Percentiles rank a stretch among this genome's conserved stretches.
Conservation (phyloP, 192 early-diverging fungal genomes). For the Dimargaris cristalligena region DNA sequence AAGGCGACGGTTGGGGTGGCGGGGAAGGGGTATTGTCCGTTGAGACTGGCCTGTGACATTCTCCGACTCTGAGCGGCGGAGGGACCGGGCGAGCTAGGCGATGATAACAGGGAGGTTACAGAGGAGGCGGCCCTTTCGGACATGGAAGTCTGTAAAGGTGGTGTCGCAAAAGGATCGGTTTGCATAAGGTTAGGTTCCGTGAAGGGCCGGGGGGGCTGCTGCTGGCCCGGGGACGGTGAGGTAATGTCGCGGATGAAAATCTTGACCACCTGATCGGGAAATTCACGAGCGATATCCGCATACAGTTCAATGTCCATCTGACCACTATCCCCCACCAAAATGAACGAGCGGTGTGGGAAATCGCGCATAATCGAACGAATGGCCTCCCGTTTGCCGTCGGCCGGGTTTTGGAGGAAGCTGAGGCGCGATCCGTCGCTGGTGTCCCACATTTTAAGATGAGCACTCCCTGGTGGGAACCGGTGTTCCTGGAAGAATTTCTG, state of each 20-base stretch:
- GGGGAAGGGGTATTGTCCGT: too few species aligned
- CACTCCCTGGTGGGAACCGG: slow-evolving; percentile 65
- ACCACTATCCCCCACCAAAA: slow-evolving; percentile 82
- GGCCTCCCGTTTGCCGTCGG: slow-evolving; percentile 30
- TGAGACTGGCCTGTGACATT: too few species aligned
- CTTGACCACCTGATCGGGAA: slow-evolving; percentile 54
- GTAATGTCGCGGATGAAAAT: slow-evolving; percentile 69
- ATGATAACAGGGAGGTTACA: too few species aligned
- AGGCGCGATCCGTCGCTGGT: slow-evolving; percentile 28
- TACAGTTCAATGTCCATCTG: slow-evolving; percentile 80
- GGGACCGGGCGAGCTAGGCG: too few species aligned
- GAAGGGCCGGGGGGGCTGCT: neutral
- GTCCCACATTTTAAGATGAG: slow-evolving; percentile 48
- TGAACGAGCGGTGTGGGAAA: slow-evolving; percentile 68
- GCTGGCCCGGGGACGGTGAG: neutral
- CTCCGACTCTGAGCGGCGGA: too few species aligned
- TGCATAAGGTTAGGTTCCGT: too few species aligned
- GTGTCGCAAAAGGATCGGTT: too few species aligned
- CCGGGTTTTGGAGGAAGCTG: slow-evolving; percentile 35
- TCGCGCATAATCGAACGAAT: slow-evolving; percentile 33
- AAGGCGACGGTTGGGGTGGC: too few species aligned
- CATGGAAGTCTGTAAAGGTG: too few species aligned
- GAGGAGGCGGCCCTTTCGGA: too few species aligned
- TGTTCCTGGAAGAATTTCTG: slow-evolving; percentile 42
- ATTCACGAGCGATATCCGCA: slow-evolving; percentile 37